Evolutionary conservation across 176 grass and related monocot species (phyloP).

Genomic region (Rhynchospora pubera): DNA sequence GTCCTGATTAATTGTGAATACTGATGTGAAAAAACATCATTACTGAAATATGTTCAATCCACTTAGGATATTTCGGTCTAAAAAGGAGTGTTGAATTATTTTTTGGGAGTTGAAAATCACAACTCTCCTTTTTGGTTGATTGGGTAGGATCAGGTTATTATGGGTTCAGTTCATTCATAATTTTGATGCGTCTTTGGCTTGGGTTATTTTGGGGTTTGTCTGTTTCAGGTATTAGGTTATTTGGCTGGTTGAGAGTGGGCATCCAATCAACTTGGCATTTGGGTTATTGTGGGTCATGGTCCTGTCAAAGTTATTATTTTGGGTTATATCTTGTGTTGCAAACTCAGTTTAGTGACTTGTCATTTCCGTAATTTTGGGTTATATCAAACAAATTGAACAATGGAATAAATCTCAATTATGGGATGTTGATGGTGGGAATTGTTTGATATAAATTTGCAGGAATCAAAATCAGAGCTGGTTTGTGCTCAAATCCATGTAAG

Average conservation of each 20-base stretch:
- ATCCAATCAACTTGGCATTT: neutral
- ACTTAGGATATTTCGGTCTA: no score
- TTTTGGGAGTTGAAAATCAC: no score
- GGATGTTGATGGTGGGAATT: neutral
- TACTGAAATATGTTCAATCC: no score
- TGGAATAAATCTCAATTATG: neutral
- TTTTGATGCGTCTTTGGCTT: neutral
- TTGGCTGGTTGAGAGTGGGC: neutral
- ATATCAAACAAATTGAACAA: no score
- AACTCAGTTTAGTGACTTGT: no score
- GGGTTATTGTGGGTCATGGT: neutral
- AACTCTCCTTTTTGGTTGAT: neutral
- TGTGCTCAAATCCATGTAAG: constrained; percentile 69
- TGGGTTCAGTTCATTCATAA: neutral
- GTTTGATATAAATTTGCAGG: constrained; percentile 33
- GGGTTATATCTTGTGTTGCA: neutral
- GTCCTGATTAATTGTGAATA: no score
- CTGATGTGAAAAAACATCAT: no score
- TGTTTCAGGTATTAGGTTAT: neutral
- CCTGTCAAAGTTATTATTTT: neutral
- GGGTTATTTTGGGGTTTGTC: neutral
- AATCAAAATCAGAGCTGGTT: constrained; percentile 53
- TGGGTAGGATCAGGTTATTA: neutral
- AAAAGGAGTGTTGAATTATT: no score
- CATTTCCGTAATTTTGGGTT: no score